Evolutionary conservation across 805 yeast genomes (phyloP).

Genomic region (Saccharomycopsis fibuligera): DNA sequence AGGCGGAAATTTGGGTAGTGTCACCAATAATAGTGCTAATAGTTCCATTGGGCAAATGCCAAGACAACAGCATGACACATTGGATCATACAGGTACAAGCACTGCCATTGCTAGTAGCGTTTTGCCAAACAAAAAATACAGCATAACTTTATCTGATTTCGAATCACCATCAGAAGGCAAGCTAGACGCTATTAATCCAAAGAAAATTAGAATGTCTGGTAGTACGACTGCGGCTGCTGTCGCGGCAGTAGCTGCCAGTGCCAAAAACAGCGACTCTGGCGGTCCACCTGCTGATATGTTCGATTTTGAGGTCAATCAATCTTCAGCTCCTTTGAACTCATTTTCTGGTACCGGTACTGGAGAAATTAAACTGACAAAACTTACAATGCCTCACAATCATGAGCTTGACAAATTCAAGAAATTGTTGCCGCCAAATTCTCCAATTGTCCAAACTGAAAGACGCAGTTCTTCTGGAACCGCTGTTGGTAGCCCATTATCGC

Average conservation of each 20-base stretch:
- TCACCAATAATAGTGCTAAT: constrained; percentile 6
- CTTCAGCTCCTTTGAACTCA: neutral
- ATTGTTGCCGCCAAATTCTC: constrained; percentile 19
- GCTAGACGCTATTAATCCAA: constrained; percentile 7
- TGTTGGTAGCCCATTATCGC: constrained; percentile 10
- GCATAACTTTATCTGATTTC: constrained; percentile 16
- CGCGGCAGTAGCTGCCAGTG: too few relatives aligned
- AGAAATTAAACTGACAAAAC: too few relatives aligned
- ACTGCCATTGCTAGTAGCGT: neutral
- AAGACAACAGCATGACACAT: neutral
- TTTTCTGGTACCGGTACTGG: neutral
- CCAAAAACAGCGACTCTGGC: neutral
- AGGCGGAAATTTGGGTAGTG: too few relatives aligned
- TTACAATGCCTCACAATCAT: neutral
- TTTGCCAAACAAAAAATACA: constrained; percentile 1
- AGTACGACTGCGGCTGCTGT: too few relatives aligned
- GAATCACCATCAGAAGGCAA: constrained; percentile 4
- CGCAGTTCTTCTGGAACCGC: neutral
- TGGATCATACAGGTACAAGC: neutral
- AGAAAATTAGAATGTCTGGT: constrained; percentile 6
- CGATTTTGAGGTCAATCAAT: constrained; percentile 11
- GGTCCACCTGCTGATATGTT: neutral
- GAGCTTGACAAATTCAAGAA: constrained; percentile 17
- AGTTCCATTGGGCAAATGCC: constrained; percentile 1
- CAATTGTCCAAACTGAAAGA: constrained; percentile 6